A percentile compares a stretch with the other conserved stretches of the same genome.
Evolutionary conservation across 139 green algal species (phyloP).

Genomic region (Klebsormidium nitens): DNA sequence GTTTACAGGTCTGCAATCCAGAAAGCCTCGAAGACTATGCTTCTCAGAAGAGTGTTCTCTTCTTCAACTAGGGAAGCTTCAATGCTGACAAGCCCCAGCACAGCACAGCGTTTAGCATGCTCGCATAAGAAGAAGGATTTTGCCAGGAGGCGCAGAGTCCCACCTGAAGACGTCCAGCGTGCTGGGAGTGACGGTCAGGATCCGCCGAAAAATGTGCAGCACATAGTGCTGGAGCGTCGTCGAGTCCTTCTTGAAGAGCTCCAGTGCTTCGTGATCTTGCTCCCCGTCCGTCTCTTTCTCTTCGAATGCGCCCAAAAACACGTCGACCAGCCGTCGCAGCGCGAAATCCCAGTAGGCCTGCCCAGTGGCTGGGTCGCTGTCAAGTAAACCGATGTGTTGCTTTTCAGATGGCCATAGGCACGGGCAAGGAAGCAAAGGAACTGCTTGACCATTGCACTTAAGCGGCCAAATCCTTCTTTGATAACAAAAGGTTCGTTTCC

Average conservation of each 20-base stretch:
- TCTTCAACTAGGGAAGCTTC: background rate
- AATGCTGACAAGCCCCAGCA: background rate
- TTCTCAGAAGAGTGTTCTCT: background rate
- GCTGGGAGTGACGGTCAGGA: background rate
- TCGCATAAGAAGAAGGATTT: background rate
- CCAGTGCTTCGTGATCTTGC: background rate
- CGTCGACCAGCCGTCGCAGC: background rate
- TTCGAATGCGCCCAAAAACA: background rate
- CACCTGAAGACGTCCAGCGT: background rate
- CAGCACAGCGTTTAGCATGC: background rate
- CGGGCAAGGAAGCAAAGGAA: too few species aligned
- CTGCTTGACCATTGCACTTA: too few species aligned
- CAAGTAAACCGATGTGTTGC: too few species aligned
- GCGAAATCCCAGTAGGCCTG: background rate
- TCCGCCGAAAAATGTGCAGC: background rate
- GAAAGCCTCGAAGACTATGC: too few species aligned
- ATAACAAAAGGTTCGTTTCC: too few species aligned
- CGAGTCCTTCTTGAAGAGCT: background rate
- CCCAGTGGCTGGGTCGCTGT: background rate
- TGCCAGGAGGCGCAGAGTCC: background rate
- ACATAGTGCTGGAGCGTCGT: constrained; percentile 1
- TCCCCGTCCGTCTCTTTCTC: background rate
- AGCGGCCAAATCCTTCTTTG: too few species aligned
- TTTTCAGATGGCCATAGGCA: too few species aligned
- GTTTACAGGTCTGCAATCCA: too few species aligned